A percentile compares a stretch with the other conserved stretches of the same genome.
Evolutionary conservation across 2,329 filamentous ascomycete genomes (phyloP).

Genomic region (Fusarium dlaminii): DNA sequence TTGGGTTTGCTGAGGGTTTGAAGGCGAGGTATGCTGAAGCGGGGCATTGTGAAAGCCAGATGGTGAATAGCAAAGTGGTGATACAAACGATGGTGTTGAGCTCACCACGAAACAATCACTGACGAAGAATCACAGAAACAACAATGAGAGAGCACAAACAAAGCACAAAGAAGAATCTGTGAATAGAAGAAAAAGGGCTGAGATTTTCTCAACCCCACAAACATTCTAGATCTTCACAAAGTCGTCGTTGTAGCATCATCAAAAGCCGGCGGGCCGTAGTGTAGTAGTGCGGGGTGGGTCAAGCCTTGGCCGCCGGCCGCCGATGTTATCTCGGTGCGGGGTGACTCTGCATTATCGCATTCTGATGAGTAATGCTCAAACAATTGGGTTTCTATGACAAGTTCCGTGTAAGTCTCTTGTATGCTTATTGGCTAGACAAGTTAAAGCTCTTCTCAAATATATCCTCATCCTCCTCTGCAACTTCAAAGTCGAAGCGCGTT

Average conservation of each 20-base stretch:
- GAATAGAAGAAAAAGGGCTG: neutral
- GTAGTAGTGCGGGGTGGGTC: neutral
- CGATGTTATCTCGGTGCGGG: slow-evolving; percentile 3
- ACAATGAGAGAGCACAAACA: neutral
- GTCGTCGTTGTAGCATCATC: neutral
- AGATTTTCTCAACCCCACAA: neutral
- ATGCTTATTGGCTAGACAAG: neutral
- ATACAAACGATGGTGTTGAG: neutral
- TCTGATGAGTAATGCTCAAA: slow-evolving; percentile 1
- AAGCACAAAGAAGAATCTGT: neutral
- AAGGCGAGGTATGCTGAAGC: slow-evolving; percentile 27
- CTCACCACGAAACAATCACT: neutral
- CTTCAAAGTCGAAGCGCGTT: slow-evolving; percentile 64
- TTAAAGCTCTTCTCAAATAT: slow-evolving; percentile 33
- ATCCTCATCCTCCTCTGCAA: slow-evolving; percentile 52
- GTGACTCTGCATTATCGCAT: neutral
- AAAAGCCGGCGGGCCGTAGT: slow-evolving; percentile 8
- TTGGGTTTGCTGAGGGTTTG: slow-evolving; percentile 39
- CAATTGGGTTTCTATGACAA: neutral
- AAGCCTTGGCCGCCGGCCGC: slow-evolving; percentile 19
- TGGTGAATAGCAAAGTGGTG: neutral
- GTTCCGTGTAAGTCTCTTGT: neutral
- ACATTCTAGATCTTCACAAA: neutral
- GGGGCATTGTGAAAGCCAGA: slow-evolving; percentile 19
- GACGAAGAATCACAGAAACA: neutral